phyloP scores from a whole-genome alignment of 495 filamentous ascomycete species.

The Trichoderma erinaceum region DNA sequence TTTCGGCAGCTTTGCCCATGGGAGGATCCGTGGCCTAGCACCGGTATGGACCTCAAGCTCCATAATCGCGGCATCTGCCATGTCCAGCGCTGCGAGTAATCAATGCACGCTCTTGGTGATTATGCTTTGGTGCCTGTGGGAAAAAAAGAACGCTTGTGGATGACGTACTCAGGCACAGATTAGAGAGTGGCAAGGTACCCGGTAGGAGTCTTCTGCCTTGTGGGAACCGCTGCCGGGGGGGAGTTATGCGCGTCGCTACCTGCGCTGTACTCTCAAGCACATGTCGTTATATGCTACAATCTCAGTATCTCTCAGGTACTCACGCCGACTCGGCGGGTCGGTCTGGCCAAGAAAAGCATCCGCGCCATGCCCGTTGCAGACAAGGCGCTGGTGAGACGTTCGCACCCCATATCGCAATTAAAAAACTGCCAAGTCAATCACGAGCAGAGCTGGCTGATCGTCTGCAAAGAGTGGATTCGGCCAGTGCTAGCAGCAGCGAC shows the following conservation, averaged over 20 bases:
- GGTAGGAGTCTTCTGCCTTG: not conserved
- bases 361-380: not conserved
- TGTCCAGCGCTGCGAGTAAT: constrained; percentile 2
- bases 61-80: not conserved
- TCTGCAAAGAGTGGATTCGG: constrained; percentile 2
- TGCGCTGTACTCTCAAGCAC: not conserved
- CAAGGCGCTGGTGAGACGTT: constrained; percentile 10
- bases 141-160: not conserved
- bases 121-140: constrained; percentile 6
- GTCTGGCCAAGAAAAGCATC: not conserved
- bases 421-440: constrained; percentile 4
- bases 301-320: not conserved
- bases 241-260: not conserved
- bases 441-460: constrained; percentile 6
- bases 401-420: constrained; percentile 6
- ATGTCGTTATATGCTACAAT: not conserved
- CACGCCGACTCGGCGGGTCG: not conserved
- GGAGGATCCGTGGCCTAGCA: not conserved
- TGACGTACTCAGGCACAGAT: not conserved
- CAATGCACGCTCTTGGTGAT: not conserved
- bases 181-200: not conserved
- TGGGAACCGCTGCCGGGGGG: not conserved
- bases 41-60: not conserved
- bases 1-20: not conserved
- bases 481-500: not conserved